Evolutionary conservation across 139 green algal species (phyloP), one percentile per base, ranked within the genome.

Genomic region (Cymbomonas tetramitiformis): DNA sequence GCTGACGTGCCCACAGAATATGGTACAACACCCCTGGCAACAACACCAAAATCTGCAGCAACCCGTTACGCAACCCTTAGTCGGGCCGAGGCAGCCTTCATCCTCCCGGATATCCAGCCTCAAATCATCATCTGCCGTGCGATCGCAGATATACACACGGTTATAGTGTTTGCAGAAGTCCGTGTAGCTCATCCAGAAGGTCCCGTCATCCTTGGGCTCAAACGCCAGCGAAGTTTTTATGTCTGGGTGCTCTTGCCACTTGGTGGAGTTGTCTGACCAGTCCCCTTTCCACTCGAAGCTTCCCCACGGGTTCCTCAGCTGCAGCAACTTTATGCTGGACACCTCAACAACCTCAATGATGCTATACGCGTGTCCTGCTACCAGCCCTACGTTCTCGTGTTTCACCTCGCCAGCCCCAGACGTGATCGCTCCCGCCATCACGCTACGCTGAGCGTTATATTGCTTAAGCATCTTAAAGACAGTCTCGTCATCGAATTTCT

Each of bases 111-210:
- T n/a, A 18, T 59, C 23, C 5, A 59, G 33, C 32, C 4, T 12
- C 9, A 59, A 48, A 47, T 59, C 51, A 8, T 26, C 21, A 7
- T 26, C 48, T 2, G 33, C 23, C 4, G n/a, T 48, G 6, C 51
- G 4, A 24, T 59, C 51, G 33, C 51, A 59, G 6, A 59, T 28
- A 23, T 38, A 4, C 24, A 59, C 39, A 4, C 24, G 7, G 15
- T 47, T 59, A 33, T 50, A 59, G 8, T 28, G 18, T 8, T 43
- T 3, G 18, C 18, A 36, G 56, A 76, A 76, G 57, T 79, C 72
- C 36, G 58, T 48, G 26, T 41, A 72, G 3, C 31, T 15, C 67
- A 74, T 70, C 63, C 73, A 80, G 47, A 80, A 80, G 4, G 60
- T 55, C 24, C 73, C 73, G 50, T 80, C 73, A 53, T 80, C 66